phyloP scores from a whole-genome alignment of 768 basidiomycete species.

The Boletus rufocinnamomeus region DNA sequence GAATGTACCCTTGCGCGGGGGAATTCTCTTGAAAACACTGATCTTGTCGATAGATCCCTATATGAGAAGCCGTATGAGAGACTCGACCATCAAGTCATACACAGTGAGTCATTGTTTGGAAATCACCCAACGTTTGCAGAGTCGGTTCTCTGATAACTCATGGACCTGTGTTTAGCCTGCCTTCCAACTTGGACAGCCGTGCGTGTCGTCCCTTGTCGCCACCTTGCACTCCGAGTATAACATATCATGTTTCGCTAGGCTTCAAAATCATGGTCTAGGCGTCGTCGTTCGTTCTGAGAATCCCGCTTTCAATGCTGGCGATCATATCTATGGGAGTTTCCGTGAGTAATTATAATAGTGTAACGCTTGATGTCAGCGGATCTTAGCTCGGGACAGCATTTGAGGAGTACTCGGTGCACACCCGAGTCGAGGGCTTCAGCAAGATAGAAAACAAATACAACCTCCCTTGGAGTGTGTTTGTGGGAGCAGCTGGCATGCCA shows the following conservation, averaged over 20 bases:
- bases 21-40: constrained; percentile 52
- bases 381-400: constrained; percentile 39
- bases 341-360: constrained; percentile 38
- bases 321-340: constrained; percentile 30
- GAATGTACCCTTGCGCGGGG: constrained; percentile 44
- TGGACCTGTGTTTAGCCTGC: constrained; percentile 2
- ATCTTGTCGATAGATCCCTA: constrained; percentile 51
- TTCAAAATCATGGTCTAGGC: constrained; percentile 44
- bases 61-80: constrained; percentile 44
- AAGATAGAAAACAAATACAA: constrained; percentile 31
- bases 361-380: constrained; percentile 38
- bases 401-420: constrained; percentile 21
- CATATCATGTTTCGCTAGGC: neutral
- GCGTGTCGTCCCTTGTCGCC: neutral
- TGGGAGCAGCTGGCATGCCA: constrained; percentile 37
- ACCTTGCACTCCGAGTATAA: neutral
- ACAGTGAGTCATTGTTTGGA: constrained; percentile 4
- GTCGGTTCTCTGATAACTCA: neutral
- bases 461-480: constrained; percentile 33
- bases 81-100: constrained; percentile 11
- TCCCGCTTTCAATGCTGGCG: constrained; percentile 1
- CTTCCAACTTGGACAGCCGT: constrained; percentile 22
- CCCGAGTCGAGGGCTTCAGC: neutral
- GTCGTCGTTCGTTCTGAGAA: constrained; percentile 17
- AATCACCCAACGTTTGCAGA: neutral